Base-by-base conservation (phyloP, 2,329 filamentous ascomycete species). In the Trichocomaceae sp. region DNA sequence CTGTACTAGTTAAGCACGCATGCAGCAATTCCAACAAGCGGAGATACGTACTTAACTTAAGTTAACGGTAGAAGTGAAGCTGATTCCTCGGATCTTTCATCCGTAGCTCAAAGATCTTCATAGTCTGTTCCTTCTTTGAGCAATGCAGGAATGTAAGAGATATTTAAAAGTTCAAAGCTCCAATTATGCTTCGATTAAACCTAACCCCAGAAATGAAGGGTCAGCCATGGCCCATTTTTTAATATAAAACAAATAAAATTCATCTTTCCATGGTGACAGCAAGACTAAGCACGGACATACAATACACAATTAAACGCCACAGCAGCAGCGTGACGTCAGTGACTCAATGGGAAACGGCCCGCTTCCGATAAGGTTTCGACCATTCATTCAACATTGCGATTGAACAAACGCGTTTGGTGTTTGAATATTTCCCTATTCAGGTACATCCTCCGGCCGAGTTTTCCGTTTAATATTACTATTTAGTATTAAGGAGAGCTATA, bases 21-120 rank as follows among this genome's bases (percentile, higher is more conserved):
- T 35, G 31, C 8, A 13, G 31, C 31, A 15, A 33, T 33, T 33
- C 29, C 29, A 35, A 35, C 5, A 35, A 35, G 31, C 13, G 9
- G 9, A 15, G 31, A 15, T 35, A 35, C 31, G 3, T 33, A 33
- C 31, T 15, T 33, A 33, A 33, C 29, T 15, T 13, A 3, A 35
- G 10, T 15, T 35, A 35, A 13, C 31, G 13, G 12, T 35, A 35
- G 31, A 2, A 15, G n/a, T 26, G n/a, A 31, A 35, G 45, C 29
- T 45, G 49, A 52, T 52, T 52, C 17, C 26, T 37, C 23, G 49
- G 49, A 26, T 17, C 7, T 52, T 37, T 35, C 9, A 35, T 23
- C 49, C 29, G 41, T 20, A 20, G 26, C 8, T 7, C n/a, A 35
- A 45, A 5, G 49, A 52, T 52, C 45, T 4, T 12, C 49, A 35